Conservation (phyloP, 2,329 filamentous ascomycete genomes). For the Hypoxylon sp. region DNA sequence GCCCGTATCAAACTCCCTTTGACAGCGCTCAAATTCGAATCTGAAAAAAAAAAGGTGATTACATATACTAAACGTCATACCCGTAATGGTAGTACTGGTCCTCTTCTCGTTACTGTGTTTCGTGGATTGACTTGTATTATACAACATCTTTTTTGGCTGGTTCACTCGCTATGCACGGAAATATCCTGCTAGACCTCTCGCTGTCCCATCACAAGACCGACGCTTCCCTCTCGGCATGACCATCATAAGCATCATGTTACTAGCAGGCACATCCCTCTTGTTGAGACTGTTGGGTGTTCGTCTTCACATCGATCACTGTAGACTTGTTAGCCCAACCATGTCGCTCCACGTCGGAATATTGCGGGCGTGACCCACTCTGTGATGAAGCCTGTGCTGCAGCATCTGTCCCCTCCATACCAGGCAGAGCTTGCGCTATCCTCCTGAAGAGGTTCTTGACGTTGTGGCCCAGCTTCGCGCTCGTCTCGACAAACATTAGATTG, state of each 20-base stretch:
- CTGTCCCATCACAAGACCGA: slow-evolving; percentile 10
- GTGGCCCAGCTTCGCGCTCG: slow-evolving; percentile 95
- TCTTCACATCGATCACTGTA: slow-evolving; percentile 93
- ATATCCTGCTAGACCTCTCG: slow-evolving; percentile 44
- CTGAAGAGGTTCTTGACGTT: slow-evolving; percentile 98
- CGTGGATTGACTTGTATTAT: slow-evolving; percentile 47
- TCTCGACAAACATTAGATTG: slow-evolving; percentile 99
- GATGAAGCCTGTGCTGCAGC: slow-evolving; percentile 78
- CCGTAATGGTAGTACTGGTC: slow-evolving; percentile 45
- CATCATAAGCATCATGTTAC: slow-evolving; percentile 9
- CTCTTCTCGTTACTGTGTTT: slow-evolving; percentile 46
- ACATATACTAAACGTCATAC: slow-evolving; percentile 55
- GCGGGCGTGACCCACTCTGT: slow-evolving; percentile 76
- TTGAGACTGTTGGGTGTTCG: slow-evolving; percentile 76
- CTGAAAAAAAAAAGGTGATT: slow-evolving; percentile 49
- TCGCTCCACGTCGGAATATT: slow-evolving; percentile 18
- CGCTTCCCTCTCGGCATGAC: slow-evolving; percentile 7
- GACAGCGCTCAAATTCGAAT: slow-evolving; percentile 33
- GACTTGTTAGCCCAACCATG: slow-evolving; percentile 48
- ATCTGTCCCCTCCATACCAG: slow-evolving; percentile 95
- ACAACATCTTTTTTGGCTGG: slow-evolving; percentile 50
- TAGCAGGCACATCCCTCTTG: slow-evolving; percentile 83
- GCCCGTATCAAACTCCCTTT: slow-evolving; percentile 4
- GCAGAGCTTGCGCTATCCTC: slow-evolving; percentile 96
- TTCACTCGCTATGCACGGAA: slow-evolving; percentile 54